Evolutionary conservation across 2,329 filamentous ascomycete species (phyloP).

Genomic region (Pseudogymnoascus pannorum): DNA sequence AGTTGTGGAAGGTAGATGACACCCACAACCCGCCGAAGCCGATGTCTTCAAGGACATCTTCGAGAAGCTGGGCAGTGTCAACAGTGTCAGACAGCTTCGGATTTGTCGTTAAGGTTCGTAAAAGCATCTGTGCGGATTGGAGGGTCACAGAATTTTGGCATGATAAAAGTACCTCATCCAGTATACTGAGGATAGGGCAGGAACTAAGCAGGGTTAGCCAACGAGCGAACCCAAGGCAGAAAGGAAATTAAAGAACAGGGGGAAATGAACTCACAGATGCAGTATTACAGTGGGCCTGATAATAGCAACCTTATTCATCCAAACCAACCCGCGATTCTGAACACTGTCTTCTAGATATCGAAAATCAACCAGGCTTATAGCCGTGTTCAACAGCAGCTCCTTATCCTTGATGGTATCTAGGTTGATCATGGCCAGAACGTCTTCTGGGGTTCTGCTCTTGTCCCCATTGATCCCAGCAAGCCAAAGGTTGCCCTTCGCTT

Average conservation of each 20-base stretch:
- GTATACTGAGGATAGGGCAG: conserved; percentile 47
- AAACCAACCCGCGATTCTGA: conserved; percentile 51
- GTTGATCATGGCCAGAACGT: conserved; percentile 37
- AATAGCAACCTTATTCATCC: conserved; percentile 51
- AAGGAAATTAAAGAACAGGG: neutral
- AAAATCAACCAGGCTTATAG: conserved; percentile 60
- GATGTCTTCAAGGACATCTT: conserved; percentile 48
- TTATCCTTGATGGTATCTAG: conserved; percentile 47
- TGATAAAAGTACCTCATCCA: conserved; percentile 53
- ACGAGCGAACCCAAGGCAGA: neutral
- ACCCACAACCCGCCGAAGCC: conserved; percentile 59
- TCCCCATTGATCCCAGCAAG: conserved; percentile 46
- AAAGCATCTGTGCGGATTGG: conserved; percentile 51
- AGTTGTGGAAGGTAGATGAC: conserved; percentile 26
- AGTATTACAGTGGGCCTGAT: conserved; percentile 49
- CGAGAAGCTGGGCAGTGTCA: conserved; percentile 41
- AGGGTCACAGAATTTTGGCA: conserved; percentile 55
- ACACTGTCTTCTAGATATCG: conserved; percentile 55
- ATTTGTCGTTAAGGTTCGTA: conserved; percentile 51
- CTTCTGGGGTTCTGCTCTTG: conserved; percentile 34
- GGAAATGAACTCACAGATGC: conserved; percentile 43
- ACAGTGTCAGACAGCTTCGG: conserved; percentile 42
- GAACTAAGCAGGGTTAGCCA: conserved; percentile 35
- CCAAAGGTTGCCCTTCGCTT: conserved; percentile 57
- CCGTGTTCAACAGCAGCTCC: conserved; percentile 54